Evolutionary conservation across 176 grass and related monocot genomes (phyloP).

Genomic region (Oropetium thomaeum): DNA sequence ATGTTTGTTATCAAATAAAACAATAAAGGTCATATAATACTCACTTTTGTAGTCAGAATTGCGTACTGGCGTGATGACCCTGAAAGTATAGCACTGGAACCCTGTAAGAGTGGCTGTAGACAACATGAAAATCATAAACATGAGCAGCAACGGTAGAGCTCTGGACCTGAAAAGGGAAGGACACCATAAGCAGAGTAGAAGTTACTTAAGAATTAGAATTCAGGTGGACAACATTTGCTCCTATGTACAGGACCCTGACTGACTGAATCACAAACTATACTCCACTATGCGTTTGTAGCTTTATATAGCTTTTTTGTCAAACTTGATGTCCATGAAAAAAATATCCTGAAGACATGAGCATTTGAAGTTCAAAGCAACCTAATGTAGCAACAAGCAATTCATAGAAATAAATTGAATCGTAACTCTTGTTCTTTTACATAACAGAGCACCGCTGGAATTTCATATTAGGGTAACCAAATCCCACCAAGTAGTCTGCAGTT

Average conservation of each 20-base stretch:
- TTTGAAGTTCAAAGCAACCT: slow-evolving; percentile 3
- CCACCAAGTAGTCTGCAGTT: no score
- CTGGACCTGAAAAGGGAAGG: slow-evolving; percentile 46
- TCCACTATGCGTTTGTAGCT: neutral
- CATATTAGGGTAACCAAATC: no score
- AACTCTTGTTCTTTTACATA: no score
- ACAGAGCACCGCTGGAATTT: no score
- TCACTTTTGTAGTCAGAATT: neutral
- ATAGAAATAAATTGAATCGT: neutral
- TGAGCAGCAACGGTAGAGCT: slow-evolving; percentile 38
- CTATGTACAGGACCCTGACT: neutral
- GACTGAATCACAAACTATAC: neutral
- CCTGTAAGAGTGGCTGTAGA: slow-evolving; percentile 77
- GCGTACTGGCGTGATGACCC: slow-evolving; percentile 59
- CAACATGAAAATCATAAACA: slow-evolving; percentile 86
- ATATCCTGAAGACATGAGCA: neutral
- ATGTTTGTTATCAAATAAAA: slow-evolving; percentile 11
- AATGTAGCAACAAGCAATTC: neutral
- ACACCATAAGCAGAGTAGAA: neutral
- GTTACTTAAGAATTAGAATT: neutral
- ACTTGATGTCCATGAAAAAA: neutral
- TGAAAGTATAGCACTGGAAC: slow-evolving; percentile 88
- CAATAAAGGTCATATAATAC: slow-evolving; percentile 12
- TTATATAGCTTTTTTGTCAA: neutral
- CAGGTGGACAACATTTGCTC: neutral